Base-by-base conservation (phyloP, 257 asterid genomes). In the Thymus quinquecostatus region DNA sequence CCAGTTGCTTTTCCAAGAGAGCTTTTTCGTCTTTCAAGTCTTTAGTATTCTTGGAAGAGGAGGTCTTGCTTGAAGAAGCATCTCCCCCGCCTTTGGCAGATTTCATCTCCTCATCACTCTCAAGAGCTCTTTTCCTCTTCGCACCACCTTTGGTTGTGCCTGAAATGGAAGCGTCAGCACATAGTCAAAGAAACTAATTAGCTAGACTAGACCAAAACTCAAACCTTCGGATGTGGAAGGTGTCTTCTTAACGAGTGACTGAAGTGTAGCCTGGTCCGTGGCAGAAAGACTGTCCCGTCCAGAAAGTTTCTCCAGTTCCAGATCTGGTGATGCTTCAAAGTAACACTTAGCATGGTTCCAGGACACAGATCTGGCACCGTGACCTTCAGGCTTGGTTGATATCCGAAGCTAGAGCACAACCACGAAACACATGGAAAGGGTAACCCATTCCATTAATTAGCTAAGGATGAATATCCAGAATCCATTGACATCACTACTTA, bases 341-440 rank as follows among this genome's bases (percentile, higher is more conserved):
- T 88, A 88, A 83, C 99, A 95, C 76, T 79, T 92, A 10, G 94
- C 98, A 83, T 95, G 99, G 78, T 92, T 84, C 99, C 98, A 92
- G 6, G 90, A 77, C 81, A 92, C 80, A 55, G 89, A 54, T 82
- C 77, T 87, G 66, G 92, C 73, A 64, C 87, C 87, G 80, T 89
- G 95, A 71, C 93, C 96, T 79, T 87, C 88, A 57, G 96, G 89
- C 76, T 93, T 93, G 63, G 91, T 71, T 70, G 93, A 95, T 83
- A 92, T 81, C 27, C 99, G 96, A 64, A 87, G 84, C 99, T 95
- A 85, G 63, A 30, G 49, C 10, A 54, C 14, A 54, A 12, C 30
- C 41, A 63, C 28, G 14, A 14, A 63, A 63, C 48, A 63, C 44
- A 64, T 0, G 12, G n/a, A 33, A 50, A 13, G 21, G 38, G 21